Base-by-base conservation (phyloP, 2,329 filamentous ascomycete genomes). In the Graphiopsis chlorocephala region DNA sequence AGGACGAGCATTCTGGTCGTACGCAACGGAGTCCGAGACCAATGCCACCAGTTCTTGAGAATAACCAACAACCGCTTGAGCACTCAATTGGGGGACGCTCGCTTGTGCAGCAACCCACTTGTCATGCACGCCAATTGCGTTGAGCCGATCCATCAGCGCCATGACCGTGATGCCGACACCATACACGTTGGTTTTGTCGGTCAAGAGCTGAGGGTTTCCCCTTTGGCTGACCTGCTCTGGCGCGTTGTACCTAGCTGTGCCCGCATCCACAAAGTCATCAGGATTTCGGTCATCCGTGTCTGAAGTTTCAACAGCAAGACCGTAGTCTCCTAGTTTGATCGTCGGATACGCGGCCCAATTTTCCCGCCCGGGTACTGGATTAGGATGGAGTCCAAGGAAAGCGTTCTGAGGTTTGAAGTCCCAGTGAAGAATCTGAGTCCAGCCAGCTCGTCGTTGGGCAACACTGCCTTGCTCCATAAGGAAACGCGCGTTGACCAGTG, bases 371-470 rank as follows among this genome's bases (percentile, higher is more conserved):
- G 35, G 25, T 10, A 15, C 33, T 6, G 35, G 15, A 14, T 28
- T 2, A 4, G 56, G 56, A 38, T 56, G 53, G 6, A 17, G 31
- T 5, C 42, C 45, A 12, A 48, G 12, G 29, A 56, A 56, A 15
- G 97, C 95, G 82, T 97, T 97, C 83, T 97, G 93, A 0, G 93
- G 93, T 81, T 97, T 97, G 85, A 97, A 96, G 77, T 97, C 93
- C 66, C 93, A 90, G 76, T 97, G 93, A 2, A 67, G 42, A 5
- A 70, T 61, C n/a, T 58, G 17, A 1, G 6, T 23, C 66, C 65
- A 68, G 2, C 50, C 31, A 1, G 23, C 20, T 23, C 17, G 11
- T 11, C 11, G 20, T 31, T 28, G 17, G 15, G 26, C 53, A 2
- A 57, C 14, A 8, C 48, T 33, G 14, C 67, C 66, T 33, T 65